Evolutionary conservation across 2,329 filamentous ascomycete genomes (phyloP), one percentile per base, ranked within the genome.

Genomic region (Ceratocystiopsis sp.): DNA sequence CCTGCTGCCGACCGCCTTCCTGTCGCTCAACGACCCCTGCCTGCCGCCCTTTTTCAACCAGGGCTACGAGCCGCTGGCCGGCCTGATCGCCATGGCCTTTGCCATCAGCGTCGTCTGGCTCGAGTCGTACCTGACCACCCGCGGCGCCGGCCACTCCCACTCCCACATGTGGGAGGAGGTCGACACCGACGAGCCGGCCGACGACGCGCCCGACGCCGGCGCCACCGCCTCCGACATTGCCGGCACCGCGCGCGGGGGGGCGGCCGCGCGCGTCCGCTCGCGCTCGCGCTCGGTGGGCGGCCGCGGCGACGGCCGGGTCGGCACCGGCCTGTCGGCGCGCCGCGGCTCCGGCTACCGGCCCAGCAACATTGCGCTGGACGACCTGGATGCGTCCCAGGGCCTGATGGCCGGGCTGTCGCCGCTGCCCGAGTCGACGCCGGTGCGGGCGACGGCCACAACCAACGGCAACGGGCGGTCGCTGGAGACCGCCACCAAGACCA

Each of bases 81-180:
- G 86, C 2, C 68, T 91, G 40, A 73, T 93, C 39, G 81, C 84
- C 44, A 89, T 93, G 82, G 60, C 78, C 11, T 78, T 82, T 12
- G 82, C 84, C n/a, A 68, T 93, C 46, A 64, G 82, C 4, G 86
- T 95, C 3, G 84, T 93, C 8, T 73, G 76, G 2, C 71, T 95
- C 42, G 89, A 96, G 59, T 93, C 91, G 63, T 85, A 86, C 57
- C 78, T 96, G 51, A 86, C 85, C 0, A 81, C 79, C 2, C 62
- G 74, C 44, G 75, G 75, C 37, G 76, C 75, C 2, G 67, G 72
- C 2, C 75, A 76, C 53, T 71, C 71, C 1, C 71, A 78, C 53
- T 68, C 70, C 1, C 74, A 78, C 32, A 64, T 59, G 33, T 71
- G 67, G 61, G 67, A 70, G 33, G 65, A 67, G 4, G 62, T 65